Evolutionary conservation across 345 rosid genomes (phyloP).

Genomic region (Citrus sp.): DNA sequence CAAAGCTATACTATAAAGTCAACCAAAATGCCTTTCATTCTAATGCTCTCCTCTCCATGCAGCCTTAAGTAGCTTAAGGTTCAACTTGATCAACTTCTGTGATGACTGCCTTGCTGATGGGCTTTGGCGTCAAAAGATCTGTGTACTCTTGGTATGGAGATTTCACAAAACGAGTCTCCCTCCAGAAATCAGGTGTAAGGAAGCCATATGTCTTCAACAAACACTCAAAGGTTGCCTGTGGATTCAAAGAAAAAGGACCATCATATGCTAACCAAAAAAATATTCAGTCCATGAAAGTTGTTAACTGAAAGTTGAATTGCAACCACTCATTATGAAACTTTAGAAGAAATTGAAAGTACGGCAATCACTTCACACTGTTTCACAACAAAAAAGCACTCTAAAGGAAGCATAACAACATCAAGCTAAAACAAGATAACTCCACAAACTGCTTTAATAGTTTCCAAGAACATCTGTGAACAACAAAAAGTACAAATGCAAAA

Average conservation of each 20-base stretch:
- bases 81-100: slow-evolving; percentile 28
- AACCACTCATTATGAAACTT: not conserved
- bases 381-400: not conserved
- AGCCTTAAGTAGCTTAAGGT: slow-evolving; percentile 11
- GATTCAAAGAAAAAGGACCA: not conserved
- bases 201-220: slow-evolving; percentile 55
- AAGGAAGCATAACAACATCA: not conserved
- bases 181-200: slow-evolving; percentile 63
- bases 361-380: not conserved
- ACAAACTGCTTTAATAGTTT: not conserved
- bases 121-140: slow-evolving; percentile 44
- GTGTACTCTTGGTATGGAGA: slow-evolving; percentile 59
- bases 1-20: slow-evolving; percentile 6
- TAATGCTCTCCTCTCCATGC: not conserved
- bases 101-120: slow-evolving; percentile 29
- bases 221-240: slow-evolving; percentile 57
- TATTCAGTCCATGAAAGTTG: not conserved
- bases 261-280: not conserved
- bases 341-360: not conserved
- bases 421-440: too few species aligned
- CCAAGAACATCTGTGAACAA: not conserved
- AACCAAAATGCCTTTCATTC: slow-evolving; percentile 7
- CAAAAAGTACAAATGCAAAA: not conserved
- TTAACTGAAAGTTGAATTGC: not conserved
- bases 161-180: slow-evolving; percentile 41